Conservation (phyloP, 352 stramenopile species). For the Lagenidium giganteum region DNA sequence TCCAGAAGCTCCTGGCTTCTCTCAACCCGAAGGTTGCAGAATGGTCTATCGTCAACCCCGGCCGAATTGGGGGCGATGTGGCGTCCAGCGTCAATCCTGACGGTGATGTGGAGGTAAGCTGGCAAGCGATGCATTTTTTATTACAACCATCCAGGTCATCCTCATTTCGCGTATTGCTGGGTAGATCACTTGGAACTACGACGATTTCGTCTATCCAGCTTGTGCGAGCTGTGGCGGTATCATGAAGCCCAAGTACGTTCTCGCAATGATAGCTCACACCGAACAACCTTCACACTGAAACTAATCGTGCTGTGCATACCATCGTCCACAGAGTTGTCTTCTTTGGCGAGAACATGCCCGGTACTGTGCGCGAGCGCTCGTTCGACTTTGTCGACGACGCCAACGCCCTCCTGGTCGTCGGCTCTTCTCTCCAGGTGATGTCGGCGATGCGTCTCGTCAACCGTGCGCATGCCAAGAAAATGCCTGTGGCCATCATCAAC, state of each 20-base stretch:
- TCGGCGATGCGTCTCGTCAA: conserved; percentile 92
- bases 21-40: conserved; percentile 71
- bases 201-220: conserved; percentile 73
- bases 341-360: conserved; percentile 95
- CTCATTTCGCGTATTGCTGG: too few relatives aligned
- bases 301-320: conserved; percentile 2
- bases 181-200: conserved; percentile 79
- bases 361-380: conserved; percentile 58
- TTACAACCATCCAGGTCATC: too few relatives aligned
- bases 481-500: conserved; percentile 86
- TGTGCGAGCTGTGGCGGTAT: conserved; percentile 75
- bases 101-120: conserved; percentile 91
- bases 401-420: conserved; percentile 90
- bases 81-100: conserved; percentile 89
- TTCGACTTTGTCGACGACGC: conserved; percentile 70
- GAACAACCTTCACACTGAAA: too few relatives aligned
- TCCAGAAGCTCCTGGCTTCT: conserved; percentile 77
- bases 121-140: too few relatives aligned
- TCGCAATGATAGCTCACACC: too few relatives aligned
- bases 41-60: conserved; percentile 30
- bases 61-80: conserved; percentile 40
- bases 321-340: conserved; percentile 86
- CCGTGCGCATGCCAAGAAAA: conserved; percentile 50
- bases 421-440: conserved; percentile 93
- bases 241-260: conserved; percentile 65